Conservation (phyloP, 1,284 basidiomycete species). For the Leccinum fallax region DNA sequence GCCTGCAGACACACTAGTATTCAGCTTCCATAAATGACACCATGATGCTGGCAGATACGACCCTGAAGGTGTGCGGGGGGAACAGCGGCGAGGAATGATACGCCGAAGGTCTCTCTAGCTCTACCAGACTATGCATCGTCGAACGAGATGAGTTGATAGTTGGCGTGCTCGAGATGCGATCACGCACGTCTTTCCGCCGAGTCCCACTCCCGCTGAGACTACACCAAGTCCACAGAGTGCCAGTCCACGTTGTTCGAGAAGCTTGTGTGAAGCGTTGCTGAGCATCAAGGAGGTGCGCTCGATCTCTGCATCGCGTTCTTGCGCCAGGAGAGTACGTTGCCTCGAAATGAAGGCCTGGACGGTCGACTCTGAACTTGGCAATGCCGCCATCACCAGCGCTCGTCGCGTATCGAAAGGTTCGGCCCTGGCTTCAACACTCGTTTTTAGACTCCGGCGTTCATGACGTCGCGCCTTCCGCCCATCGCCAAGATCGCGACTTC, state of each 20-base stretch:
- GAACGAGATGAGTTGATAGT: slow-evolving; percentile 5
- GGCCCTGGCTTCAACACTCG: too few relatives aligned
- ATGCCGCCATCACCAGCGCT: slow-evolving; percentile 8
- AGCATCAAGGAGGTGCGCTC: slow-evolving; percentile 80
- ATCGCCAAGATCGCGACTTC: slow-evolving; percentile 26
- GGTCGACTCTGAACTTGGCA: slow-evolving; percentile 36
- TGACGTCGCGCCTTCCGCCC: slow-evolving; percentile 28
- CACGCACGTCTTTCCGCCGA: slow-evolving; percentile 88
- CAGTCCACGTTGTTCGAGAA: slow-evolving; percentile 87
- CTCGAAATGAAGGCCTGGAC: slow-evolving; percentile 69
- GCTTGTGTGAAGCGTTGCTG: slow-evolving; percentile 80
- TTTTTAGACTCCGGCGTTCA: neutral
- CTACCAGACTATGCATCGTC: slow-evolving; percentile 68
- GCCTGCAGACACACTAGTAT: slow-evolving; percentile 39
- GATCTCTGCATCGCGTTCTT: slow-evolving; percentile 83
- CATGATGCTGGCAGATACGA: slow-evolving; percentile 17
- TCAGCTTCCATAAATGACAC: slow-evolving; percentile 7
- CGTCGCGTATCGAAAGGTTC: neutral
- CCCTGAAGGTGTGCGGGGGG: slow-evolving; percentile 86
- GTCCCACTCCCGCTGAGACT: slow-evolving; percentile 70
- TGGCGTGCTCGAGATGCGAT: neutral
- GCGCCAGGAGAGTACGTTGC: slow-evolving; percentile 68
- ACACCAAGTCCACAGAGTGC: slow-evolving; percentile 77
- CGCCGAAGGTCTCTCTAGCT: slow-evolving; percentile 82
- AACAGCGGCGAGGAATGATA: slow-evolving; percentile 74